Evolutionary conservation across 768 basidiomycete genomes (phyloP).

Genomic region (Phlegmacium glaucopus): DNA sequence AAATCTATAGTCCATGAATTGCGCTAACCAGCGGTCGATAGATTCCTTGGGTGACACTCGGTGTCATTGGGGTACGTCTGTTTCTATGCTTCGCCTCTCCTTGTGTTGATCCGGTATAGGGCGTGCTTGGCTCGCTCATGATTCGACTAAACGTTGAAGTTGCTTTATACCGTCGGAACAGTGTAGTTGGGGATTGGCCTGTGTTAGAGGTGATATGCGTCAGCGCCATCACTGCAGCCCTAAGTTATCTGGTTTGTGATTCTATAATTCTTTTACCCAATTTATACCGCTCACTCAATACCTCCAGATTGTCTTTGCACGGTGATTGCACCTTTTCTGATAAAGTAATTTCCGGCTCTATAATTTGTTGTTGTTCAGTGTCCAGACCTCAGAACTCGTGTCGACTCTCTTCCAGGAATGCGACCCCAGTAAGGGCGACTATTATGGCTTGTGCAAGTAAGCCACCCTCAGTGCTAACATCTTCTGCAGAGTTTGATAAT

Average conservation of each 20-base stretch:
- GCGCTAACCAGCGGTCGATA: slow-evolving; percentile 20
- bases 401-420: slow-evolving; percentile 85
- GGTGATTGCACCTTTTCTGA: slow-evolving; percentile 28
- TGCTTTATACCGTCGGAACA: slow-evolving; percentile 59
- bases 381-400: slow-evolving; percentile 78
- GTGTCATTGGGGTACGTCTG: slow-evolving; percentile 53
- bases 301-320: slow-evolving; percentile 60
- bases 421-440: slow-evolving; percentile 59
- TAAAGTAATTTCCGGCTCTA: not conserved
- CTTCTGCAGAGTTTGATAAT: not conserved
- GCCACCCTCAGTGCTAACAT: slow-evolving; percentile 14
- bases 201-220: slow-evolving; percentile 60
- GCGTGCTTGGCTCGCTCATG: slow-evolving; percentile 59
- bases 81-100: not conserved
- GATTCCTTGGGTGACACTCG: slow-evolving; percentile 70
- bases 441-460: slow-evolving; percentile 80
- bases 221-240: slow-evolving; percentile 64
- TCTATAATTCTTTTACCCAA: not conserved
- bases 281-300: not conserved
- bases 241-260: slow-evolving; percentile 59
- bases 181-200: slow-evolving; percentile 55
- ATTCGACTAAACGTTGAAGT: slow-evolving; percentile 65
- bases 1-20: not conserved
- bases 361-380: slow-evolving; percentile 33
- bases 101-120: slow-evolving; percentile 34